Evolutionary conservation across 306 rosid genomes (phyloP), one percentile per base, ranked within the genome.

Genomic region (Cicer pinnatifidum): DNA sequence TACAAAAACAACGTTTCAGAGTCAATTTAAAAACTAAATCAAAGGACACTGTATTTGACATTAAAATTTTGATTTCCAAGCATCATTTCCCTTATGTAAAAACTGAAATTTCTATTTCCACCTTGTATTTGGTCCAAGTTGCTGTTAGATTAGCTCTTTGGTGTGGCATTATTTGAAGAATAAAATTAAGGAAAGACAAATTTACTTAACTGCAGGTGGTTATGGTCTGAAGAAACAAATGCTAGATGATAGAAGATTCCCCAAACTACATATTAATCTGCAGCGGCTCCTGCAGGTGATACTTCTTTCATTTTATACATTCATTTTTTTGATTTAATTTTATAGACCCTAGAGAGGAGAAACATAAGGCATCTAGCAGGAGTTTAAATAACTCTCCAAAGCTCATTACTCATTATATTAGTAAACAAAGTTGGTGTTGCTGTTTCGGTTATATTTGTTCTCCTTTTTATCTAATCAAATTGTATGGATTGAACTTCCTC

Each of bases 241-340:
- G 99, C 85, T 94, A 43, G 99, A 94, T 82, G 99, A 94, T 53
- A 86, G 99, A 87, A 87, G 93, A 91, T 94, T 94, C 77, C 96
- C 99, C 57, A 94, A 94, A 78, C 85, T 94, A 84, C 94, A 94
- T 85, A 88, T 91, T 78, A 78, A 94, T 77, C 84, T 94, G 86
- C 97, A 91, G 90, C 92, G 99, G 39, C 95, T 94, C 67, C 80
- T 94, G 73, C 99, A 94, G 97, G 97, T 94, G 79, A 47, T 69
- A 58, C 69, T 54, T 70, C 39, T n/a, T 53, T 78, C 46, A 53
- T 74, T 50, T 58, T 63, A 47, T 76, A 67, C 33, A n/a, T 53
- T 59, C 50, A 19, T 67, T 72, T 41, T 28, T 28, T 28, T 64
- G 9, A 48, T 56, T 64, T 48, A 28, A 23, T 40, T 60, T 58